phyloP scores from a whole-genome alignment of 768 basidiomycete genomes.

The Leccinum subgranulosum region DNA sequence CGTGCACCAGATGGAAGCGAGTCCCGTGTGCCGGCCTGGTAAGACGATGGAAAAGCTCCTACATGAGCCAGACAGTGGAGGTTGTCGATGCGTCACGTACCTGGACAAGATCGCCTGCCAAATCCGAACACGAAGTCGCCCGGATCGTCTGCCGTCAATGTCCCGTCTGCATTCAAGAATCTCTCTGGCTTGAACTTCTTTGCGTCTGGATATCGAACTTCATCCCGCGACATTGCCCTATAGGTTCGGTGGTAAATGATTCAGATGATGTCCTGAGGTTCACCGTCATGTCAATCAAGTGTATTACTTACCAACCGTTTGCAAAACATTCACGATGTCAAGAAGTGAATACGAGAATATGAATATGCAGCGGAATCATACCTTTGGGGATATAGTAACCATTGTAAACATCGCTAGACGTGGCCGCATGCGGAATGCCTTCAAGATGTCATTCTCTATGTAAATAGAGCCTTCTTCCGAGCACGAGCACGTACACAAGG shows the following conservation, averaged over 20 bases:
- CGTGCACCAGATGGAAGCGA: too few species aligned
- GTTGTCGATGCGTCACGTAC: too few species aligned
- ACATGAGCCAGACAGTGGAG: too few species aligned
- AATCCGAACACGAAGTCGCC: too few species aligned
- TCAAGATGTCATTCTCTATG: neutral
- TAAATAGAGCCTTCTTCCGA: neutral
- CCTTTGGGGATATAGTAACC: conserved; percentile 52
- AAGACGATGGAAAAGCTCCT: too few species aligned
- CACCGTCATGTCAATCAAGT: neutral
- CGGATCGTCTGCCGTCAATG: too few species aligned
- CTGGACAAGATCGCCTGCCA: too few species aligned
- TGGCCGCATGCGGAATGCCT: conserved; percentile 22
- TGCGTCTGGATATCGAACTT: conserved; percentile 5
- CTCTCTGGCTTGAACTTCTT: conserved; percentile 7
- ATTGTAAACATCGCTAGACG: conserved; percentile 38
- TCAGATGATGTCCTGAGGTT: neutral
- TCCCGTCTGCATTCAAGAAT: neutral
- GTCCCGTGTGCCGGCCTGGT: too few species aligned
- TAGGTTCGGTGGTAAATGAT: neutral
- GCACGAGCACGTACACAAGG: neutral
- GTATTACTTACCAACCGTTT: neutral
- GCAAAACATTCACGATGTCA: neutral
- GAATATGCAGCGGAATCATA: neutral
- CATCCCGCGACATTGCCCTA: neutral
- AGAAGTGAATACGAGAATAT: neutral